phyloP scores from a whole-genome alignment of 306 rosid species.

The Rosa lucieae region DNA sequence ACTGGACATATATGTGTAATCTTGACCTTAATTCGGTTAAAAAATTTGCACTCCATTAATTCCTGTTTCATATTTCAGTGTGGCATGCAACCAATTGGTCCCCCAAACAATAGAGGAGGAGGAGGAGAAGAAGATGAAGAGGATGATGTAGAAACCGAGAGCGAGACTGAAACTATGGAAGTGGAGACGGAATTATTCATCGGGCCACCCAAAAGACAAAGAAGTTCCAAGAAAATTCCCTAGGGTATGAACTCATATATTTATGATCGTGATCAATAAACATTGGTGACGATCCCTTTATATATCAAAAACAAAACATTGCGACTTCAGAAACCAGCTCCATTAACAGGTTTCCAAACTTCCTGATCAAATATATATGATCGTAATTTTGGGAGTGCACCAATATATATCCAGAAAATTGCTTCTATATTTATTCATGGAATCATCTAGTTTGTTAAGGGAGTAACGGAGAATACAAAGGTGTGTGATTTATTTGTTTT shows the following conservation, averaged over 20 bases:
- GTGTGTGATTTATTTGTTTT: background rate
- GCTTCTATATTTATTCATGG: background rate
- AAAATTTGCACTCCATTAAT: background rate
- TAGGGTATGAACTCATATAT: background rate
- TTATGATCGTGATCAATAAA: conserved; percentile 25
- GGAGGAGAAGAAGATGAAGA: conserved; percentile 2
- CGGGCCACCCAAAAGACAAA: conserved; percentile 52
- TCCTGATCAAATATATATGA: background rate
- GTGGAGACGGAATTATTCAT: conserved; percentile 83
- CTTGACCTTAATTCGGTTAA: background rate
- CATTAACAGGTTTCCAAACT: background rate
- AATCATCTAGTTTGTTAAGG: background rate
- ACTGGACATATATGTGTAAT: no score
- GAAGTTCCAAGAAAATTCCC: conserved; percentile 2
- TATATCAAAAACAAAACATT: background rate
- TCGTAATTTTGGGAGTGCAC: background rate
- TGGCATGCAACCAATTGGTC: conserved; percentile 22
- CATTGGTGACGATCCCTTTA: background rate
- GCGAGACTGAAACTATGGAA: conserved; percentile 25
- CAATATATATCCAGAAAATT: background rate
- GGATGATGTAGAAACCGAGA: background rate
- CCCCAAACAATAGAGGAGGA: conserved; percentile 16
- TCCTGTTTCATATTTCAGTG: conserved; percentile 34
- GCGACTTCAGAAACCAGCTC: background rate
- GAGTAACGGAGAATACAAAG: background rate